Conservation (phyloP, 2,329 filamentous ascomycete species). For the Pseudocercospora cruenta region DNA sequence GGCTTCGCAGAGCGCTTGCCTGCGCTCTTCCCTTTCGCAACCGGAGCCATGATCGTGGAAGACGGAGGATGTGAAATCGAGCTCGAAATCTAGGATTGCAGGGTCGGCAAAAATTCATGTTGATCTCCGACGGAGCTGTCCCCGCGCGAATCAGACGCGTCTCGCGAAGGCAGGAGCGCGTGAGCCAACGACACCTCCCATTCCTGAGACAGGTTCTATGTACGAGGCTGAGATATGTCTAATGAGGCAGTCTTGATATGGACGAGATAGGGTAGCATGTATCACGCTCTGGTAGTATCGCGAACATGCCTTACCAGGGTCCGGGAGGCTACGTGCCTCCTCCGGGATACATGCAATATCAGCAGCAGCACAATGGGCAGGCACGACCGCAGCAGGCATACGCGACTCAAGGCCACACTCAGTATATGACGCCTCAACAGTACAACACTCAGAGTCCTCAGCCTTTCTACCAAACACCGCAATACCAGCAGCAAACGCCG, state of each 20-base stretch:
- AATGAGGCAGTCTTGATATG: not conserved
- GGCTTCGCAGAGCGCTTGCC: conserved; percentile 24
- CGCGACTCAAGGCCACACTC: conserved; percentile 12
- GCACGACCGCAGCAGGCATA: conserved; percentile 4
- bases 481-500: conserved; percentile 20
- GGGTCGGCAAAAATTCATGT: not conserved
- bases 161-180: not conserved
- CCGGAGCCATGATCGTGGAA: not conserved
- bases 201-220: not conserved
- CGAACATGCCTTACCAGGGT: conserved; percentile 26
- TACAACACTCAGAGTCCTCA: conserved; percentile 21
- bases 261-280: not conserved
- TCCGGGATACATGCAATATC: not conserved
- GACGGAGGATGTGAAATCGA: not conserved
- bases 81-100: not conserved
- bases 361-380: conserved; percentile 17
- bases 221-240: not conserved
- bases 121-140: not conserved
- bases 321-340: conserved; percentile 19
- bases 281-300: not conserved
- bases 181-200: not conserved
- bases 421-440: conserved; percentile 23
- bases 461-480: conserved; percentile 26
- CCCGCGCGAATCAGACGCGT: not conserved
- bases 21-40: conserved; percentile 30